Percentiles rank a stretch among this genome's conserved stretches.
phyloP scores from a whole-genome alignment of 2,329 filamentous ascomycete genomes.

The Pseudopyrenochaeta lycopersici region DNA sequence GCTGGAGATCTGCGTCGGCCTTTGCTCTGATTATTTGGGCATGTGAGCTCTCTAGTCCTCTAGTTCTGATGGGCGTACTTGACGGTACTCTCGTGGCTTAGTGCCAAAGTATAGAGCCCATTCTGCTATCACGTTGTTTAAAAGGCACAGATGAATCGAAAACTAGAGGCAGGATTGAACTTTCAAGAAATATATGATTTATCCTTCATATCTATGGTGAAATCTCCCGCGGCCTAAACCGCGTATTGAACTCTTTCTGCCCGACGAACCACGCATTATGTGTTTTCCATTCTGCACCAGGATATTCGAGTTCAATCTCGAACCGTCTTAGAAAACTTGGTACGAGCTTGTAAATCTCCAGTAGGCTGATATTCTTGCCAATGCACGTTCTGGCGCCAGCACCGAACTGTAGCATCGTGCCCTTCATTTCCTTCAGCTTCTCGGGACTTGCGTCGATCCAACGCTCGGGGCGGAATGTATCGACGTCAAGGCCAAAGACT shows the following conservation, averaged over 20 bases:
- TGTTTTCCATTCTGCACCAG: slow-evolving; percentile 55
- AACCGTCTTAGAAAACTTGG: slow-evolving; percentile 70
- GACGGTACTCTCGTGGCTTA: too few species aligned
- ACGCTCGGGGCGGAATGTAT: slow-evolving; percentile 73
- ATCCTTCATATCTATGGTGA: neutral
- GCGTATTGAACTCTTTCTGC: slow-evolving; percentile 55
- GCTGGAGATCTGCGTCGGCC: too few species aligned
- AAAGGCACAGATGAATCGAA: too few species aligned
- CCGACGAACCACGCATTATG: slow-evolving; percentile 65
- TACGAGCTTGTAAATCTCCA: slow-evolving; percentile 62
- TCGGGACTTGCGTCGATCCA: slow-evolving; percentile 66
- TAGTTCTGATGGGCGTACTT: too few species aligned
- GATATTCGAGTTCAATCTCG: slow-evolving; percentile 59
- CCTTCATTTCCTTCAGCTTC: slow-evolving; percentile 72
- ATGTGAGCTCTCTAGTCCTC: too few species aligned
- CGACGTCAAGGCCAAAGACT: slow-evolving; percentile 73
- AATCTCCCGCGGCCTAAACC: slow-evolving; percentile 46
- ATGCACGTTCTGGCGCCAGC: slow-evolving; percentile 74
- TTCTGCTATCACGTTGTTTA: too few species aligned
- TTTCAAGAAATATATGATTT: too few species aligned
- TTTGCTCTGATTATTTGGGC: too few species aligned
- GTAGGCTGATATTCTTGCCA: slow-evolving; percentile 63
- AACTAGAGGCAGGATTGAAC: too few species aligned
- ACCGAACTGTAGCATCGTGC: slow-evolving; percentile 77
- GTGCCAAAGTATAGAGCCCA: too few species aligned